phyloP scores from a whole-genome alignment of 2,329 filamentous ascomycete species.

The Diaporthe amygdali region DNA sequence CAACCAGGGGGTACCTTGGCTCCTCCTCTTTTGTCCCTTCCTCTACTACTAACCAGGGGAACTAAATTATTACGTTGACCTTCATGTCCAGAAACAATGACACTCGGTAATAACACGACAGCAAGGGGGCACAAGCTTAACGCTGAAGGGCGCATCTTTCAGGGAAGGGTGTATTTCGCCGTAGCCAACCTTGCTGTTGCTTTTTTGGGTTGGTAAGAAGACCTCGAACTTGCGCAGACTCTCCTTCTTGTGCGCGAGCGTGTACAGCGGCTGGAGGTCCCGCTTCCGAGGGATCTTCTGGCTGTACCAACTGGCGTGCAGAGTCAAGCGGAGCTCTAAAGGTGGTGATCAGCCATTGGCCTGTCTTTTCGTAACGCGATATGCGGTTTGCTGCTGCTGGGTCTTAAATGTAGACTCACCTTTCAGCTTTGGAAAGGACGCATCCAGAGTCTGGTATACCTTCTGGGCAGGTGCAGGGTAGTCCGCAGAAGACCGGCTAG shows the following conservation, averaged over 20 bases:
- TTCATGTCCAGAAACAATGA: too few species aligned
- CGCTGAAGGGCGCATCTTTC: not conserved
- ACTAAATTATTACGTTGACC: too few species aligned
- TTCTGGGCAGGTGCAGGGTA: not conserved
- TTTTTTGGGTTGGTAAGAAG: not conserved
- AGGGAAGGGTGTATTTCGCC: not conserved
- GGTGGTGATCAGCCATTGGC: not conserved
- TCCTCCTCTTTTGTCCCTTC: too few species aligned
- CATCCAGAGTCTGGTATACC: not conserved
- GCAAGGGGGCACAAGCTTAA: constrained; percentile 1
- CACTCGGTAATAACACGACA: not conserved
- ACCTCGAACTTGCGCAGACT: constrained; percentile 9
- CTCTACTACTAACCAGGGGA: too few species aligned
- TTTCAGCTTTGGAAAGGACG: not conserved
- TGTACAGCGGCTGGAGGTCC: not conserved
- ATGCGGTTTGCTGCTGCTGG: not conserved
- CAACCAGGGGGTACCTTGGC: too few species aligned
- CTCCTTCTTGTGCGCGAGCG: not conserved
- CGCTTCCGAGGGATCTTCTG: not conserved
- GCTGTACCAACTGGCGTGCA: not conserved
- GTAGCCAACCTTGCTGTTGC: not conserved
- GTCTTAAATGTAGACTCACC: not conserved
- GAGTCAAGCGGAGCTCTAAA: constrained; percentile 7
- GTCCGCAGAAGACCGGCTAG: not conserved
- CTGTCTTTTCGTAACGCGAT: not conserved